Evolutionary conservation across 1,139 yeast species (phyloP), one percentile per base, ranked within the genome.

Genomic region (Sugiyamaella xylanicola): DNA sequence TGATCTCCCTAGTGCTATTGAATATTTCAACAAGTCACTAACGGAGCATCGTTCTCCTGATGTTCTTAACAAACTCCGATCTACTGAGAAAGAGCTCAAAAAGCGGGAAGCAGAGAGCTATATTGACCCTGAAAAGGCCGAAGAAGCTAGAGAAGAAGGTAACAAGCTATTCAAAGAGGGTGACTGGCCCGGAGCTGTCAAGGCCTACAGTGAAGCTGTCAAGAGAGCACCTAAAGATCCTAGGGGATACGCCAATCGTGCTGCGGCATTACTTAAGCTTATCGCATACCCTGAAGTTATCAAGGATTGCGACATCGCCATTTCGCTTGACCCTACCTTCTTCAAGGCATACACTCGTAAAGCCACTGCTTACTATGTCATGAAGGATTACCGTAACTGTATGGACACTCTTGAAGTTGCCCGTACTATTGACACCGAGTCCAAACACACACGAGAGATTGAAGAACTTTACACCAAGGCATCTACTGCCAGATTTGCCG

Each of bases 11-110:
- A 77, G 80, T 55, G 97, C 99, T 4, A 86, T 84, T 60, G 87
- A 85, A 68, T 82, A 69, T 71, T 93, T 87, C 70, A 95, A 92
- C 75, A 90, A 88, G 74, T 87, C 98, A 1, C 80, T 95, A 68
- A 95, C 99, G 45, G 99, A 95, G 77, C 97, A 91, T 75, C 86
- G 99, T 77, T 90, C 96, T 25, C 96, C 99, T 15, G 98, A 92
- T 59, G 89, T 89, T 29, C 81, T 95, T 68, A 85, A 83, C 67
- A 95, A 93, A 75, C 82, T 95, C 69, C 86, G 98, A 76, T 74
- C 84, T 20, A 81, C 96, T 47, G 98, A 93, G 75, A 88, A 88
- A 74, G 90, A 87, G 66, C 79, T 89, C 63, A 92, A 93, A 76
- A 77, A 77, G 56, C 80, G 81, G 68, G 97, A 91, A 74, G 83